Percentiles rank a stretch among this genome's conserved stretches.
These are phyloP conservation scores for Penicillium maclennaniae DNA, from an alignment of 495 filamentous ascomycete species.

Conservation along the genomic window DNA sequence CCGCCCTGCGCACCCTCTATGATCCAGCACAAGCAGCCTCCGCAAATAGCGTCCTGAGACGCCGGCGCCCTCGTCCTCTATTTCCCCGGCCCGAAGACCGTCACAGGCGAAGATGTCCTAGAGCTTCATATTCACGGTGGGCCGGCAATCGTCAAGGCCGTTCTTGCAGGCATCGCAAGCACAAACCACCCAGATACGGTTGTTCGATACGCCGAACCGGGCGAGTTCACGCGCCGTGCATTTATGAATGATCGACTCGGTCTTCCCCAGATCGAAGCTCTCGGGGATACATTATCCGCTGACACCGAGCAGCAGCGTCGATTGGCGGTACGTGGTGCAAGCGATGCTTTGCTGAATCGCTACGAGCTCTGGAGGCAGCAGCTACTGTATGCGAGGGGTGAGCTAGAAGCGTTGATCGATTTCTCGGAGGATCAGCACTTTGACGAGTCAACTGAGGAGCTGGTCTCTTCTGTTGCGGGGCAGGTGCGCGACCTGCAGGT, in stretches of 20 bases:
- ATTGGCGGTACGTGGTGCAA: conserved; percentile 74
- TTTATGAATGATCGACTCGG: conserved; percentile 84
- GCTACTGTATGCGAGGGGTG: conserved; percentile 77
- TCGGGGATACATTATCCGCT: conserved; percentile 79
- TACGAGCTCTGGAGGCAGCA: conserved; percentile 83
- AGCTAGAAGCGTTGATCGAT: conserved; percentile 93
- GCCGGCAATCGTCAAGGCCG: conserved; percentile 77
- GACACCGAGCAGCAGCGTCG: conserved; percentile 92
- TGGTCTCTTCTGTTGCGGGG: conserved; percentile 62
- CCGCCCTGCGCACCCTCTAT: conserved; percentile 71
- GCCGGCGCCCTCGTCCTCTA: conserved; percentile 79
- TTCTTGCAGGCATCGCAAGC: conserved; percentile 71
- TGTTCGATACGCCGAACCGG: conserved; percentile 91
- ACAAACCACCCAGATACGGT: conserved; percentile 17
- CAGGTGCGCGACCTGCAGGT: conserved; percentile 57
- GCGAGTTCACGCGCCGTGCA: conserved; percentile 91
- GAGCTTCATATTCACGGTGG: conserved; percentile 96
- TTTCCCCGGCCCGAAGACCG: conserved; percentile 78
- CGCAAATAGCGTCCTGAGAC: conserved; percentile 61
- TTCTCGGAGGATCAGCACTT: conserved; percentile 98
- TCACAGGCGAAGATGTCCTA: conserved; percentile 87
- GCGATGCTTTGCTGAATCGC: conserved; percentile 62
- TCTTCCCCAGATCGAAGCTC: conserved; percentile 89
- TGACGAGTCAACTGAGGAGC: conserved; percentile 73
- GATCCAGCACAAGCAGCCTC: conserved; percentile 49